Conservation (phyloP, 805 yeast genomes). For the Nakazawaea holstii region DNA sequence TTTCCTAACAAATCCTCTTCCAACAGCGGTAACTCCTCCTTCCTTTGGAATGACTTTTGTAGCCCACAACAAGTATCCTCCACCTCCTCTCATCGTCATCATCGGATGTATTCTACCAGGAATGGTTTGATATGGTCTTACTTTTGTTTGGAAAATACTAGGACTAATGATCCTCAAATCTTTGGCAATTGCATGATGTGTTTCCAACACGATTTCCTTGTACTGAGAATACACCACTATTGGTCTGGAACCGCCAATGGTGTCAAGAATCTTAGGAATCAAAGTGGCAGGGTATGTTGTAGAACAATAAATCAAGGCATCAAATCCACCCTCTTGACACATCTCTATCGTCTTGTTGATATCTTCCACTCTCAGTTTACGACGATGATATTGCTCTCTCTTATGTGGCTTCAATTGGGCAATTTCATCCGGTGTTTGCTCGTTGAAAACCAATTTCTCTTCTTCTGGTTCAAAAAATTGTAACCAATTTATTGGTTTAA, state of each 20-base stretch:
- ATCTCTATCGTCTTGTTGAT: slow-evolving; percentile 44
- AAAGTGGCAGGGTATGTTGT: slow-evolving; percentile 66
- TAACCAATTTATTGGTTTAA: slow-evolving; percentile 67
- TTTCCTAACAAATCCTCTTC: slow-evolving; percentile 52
- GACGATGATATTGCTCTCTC: slow-evolving; percentile 61
- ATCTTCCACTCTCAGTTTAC: slow-evolving; percentile 51
- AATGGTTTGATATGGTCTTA: slow-evolving; percentile 84
- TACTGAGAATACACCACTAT: slow-evolving; percentile 75
- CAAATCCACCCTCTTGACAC: slow-evolving; percentile 53
- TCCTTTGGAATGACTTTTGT: slow-evolving; percentile 71
- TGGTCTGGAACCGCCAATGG: slow-evolving; percentile 81
- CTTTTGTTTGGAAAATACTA: slow-evolving; percentile 73
- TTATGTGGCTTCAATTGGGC: slow-evolving; percentile 52
- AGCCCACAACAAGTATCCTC: slow-evolving; percentile 82
- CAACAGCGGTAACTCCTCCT: slow-evolving; percentile 55
- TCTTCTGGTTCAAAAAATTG: slow-evolving; percentile 79
- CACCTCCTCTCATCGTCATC: slow-evolving; percentile 91
- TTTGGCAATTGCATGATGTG: slow-evolving; percentile 59
- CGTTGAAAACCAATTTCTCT: slow-evolving; percentile 27
- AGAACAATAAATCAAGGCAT: slow-evolving; percentile 69
- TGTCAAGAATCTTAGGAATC: slow-evolving; percentile 55
- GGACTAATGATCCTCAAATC: slow-evolving; percentile 80
- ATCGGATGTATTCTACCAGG: slow-evolving; percentile 93
- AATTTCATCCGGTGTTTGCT: slow-evolving; percentile 45
- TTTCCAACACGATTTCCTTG: slow-evolving; percentile 73